Evolutionary conservation across 2,329 filamentous ascomycete species (phyloP).

Genomic region (Albophoma yamanashiensis): DNA sequence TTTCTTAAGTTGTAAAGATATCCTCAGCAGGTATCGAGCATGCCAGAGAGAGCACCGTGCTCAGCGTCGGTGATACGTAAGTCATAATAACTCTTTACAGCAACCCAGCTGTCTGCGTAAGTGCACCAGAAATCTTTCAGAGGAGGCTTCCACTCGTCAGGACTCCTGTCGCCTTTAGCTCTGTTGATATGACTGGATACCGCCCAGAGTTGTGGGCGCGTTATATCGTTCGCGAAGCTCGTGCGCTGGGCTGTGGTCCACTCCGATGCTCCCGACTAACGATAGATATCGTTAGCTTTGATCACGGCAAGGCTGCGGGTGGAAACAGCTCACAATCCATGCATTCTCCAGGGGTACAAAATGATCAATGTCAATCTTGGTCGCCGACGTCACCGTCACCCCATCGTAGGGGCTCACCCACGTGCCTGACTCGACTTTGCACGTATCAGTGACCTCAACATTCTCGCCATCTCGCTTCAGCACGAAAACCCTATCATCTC

Average conservation of each 20-base stretch:
- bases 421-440: conserved; percentile 51
- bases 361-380: conserved; percentile 76
- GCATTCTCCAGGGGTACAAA: conserved; percentile 73
- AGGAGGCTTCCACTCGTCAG: conserved; percentile 68
- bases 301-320: not conserved
- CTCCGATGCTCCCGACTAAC: conserved; percentile 55
- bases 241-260: conserved; percentile 62
- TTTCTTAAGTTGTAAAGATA: no score
- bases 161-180: conserved; percentile 58
- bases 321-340: conserved; percentile 49
- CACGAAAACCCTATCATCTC: conserved; percentile 45
- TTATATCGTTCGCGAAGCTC: conserved; percentile 67
- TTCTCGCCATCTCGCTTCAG: conserved; percentile 61
- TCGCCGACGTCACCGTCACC: conserved; percentile 54
- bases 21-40: conserved; percentile 19
- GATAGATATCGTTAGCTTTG: not conserved
- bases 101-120: conserved; percentile 67
- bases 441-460: conserved; percentile 48
- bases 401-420: conserved; percentile 71
- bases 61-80: conserved; percentile 62
- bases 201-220: conserved; percentile 64
- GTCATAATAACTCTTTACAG: conserved; percentile 63
- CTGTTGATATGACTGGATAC: conserved; percentile 71
- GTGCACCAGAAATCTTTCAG: conserved; percentile 62
- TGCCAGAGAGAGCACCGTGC: conserved; percentile 51